These are phyloP conservation scores for Paramecium sonneborni DNA, from an alignment of 73 alveolate genomes.

Conservation along the genomic window DNA sequence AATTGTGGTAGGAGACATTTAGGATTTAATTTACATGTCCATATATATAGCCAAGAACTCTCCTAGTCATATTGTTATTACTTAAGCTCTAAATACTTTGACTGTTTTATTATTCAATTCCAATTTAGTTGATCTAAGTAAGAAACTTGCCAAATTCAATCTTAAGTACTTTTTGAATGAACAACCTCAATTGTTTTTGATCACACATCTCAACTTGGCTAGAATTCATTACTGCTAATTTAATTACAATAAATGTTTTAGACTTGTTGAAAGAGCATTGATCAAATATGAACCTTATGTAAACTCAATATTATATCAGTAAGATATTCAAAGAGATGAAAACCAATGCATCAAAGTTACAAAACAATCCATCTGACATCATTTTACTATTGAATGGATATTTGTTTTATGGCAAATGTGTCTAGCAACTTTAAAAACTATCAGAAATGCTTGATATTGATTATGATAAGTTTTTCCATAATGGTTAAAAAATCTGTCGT, in stretches of 20 bases:
- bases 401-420: conserved; percentile 1
- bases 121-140: conserved; percentile 7
- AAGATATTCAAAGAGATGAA: conserved; percentile 38
- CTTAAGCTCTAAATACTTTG: neutral
- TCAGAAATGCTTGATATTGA: neutral
- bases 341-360: neutral
- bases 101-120: conserved; percentile 8
- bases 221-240: neutral
- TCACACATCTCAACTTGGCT: neutral
- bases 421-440: neutral
- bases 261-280: neutral
- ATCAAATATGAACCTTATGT: conserved; percentile 38
- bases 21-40: neutral
- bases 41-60: neutral
- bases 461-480: neutral
- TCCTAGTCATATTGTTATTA: neutral
- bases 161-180: neutral
- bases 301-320: neutral
- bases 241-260: neutral
- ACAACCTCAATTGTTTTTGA: neutral
- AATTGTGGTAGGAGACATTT: neutral
- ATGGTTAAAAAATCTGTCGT: neutral
- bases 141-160: conserved; percentile 20
- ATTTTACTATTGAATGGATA: conserved; percentile 14
- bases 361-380: neutral